Evolutionary conservation across 2,329 filamentous ascomycete species (phyloP), one percentile per base, ranked within the genome.

Genomic region (Xylariaceae sp.): DNA sequence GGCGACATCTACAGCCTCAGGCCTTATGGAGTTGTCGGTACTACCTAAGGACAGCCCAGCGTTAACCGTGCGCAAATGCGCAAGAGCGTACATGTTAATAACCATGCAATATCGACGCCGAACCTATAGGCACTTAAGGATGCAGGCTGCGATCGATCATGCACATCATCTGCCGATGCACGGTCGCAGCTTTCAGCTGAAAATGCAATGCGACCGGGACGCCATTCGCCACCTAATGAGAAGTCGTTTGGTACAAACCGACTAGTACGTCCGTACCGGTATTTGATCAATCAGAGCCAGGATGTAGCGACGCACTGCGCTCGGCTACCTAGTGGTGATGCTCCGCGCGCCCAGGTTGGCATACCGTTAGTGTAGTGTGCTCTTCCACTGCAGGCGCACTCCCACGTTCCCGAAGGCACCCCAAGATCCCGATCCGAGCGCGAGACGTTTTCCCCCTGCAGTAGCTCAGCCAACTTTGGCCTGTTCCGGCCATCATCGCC

Each of bases 121-220:
- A 21, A 44, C 48, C 16, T 22, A 50, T 49, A 19, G 22, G 41
- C 41, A 19, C 3, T 29, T 21, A 36, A 36, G 26, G 7, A 49
- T 46, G 30, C 39, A 30, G 49, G 32, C 53, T 36, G 32, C 51
- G 50, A 58, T 42, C 44, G 44, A 53, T 55, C 53, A 55, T 57
- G 53, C 47, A 49, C 47, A 58, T 53, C 49, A 58, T 54, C 22
- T 40, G 37, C 41, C 18, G 43, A 26, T 49, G 22, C 22, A 16
- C 19, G 42, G 40, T 22, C 19, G 39, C 40, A 51, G 36, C 42
- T 48, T 34, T 44, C 42, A 48, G 56, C 50, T 56, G 53, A 52
- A 56, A 50, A 49, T 18, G 36, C 41, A 46, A 57, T 53, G 46
- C 49, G 32, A 57, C 52, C 30, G 26, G 18, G 16, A 46, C 13